These are phyloP conservation scores for Trypanosoma congolense DNA, from an alignment of 208 protist genomes.

Conservation along the genomic window DNA sequence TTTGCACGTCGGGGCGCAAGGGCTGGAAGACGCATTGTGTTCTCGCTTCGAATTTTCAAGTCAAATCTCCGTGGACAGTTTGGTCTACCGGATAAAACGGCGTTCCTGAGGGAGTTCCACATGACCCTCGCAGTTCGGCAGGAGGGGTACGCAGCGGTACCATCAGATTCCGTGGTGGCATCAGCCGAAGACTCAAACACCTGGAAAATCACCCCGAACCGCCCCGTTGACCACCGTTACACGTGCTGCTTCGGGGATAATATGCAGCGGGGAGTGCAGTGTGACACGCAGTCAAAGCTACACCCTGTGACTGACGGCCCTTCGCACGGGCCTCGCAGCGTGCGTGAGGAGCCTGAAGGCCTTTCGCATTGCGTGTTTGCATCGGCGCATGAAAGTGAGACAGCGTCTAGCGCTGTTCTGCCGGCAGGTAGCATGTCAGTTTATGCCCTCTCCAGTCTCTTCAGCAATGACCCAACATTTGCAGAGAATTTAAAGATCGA, in stretches of 20 bases:
- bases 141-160: background rate
- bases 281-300: no score
- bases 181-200: background rate
- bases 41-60: no score
- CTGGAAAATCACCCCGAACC: background rate
- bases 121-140: background rate
- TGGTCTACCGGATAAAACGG: background rate
- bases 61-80: no score
- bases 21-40: no score
- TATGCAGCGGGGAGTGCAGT: no score
- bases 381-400: background rate
- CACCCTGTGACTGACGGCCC: no score
- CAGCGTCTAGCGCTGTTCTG: background rate
- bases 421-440: background rate
- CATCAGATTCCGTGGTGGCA: background rate
- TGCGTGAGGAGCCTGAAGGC: background rate
- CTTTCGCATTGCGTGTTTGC: background rate
- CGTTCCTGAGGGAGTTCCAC: background rate
- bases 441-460: constrained; percentile 7
- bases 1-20: no score
- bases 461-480: constrained; percentile 7
- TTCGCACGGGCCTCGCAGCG: no score
- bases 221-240: no score
- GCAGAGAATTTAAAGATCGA: background rate
- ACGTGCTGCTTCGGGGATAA: no score